A percentile compares a stretch with the other conserved stretches of the same genome.
Evolutionary conservation across 306 rosid species (phyloP).

Genomic region (Castanea mollissima): DNA sequence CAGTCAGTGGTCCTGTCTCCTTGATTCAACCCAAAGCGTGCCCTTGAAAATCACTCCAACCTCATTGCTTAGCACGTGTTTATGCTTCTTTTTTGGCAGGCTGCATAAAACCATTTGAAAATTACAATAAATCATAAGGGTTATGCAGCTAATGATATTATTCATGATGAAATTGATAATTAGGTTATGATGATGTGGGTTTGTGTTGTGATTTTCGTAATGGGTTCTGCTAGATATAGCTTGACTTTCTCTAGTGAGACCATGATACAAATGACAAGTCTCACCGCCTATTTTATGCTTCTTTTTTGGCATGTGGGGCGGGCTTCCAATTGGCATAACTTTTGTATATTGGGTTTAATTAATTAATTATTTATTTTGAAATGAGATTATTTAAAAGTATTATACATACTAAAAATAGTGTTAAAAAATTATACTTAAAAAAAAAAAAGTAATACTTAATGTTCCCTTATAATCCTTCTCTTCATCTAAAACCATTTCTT

Average conservation of each 20-base stretch:
- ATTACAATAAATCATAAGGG: slow-evolving; percentile 15
- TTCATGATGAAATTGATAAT: slow-evolving; percentile 46
- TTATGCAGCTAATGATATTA: slow-evolving; percentile 42
- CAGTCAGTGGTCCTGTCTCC: slow-evolving; percentile 83
- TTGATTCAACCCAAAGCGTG: slow-evolving; percentile 93
- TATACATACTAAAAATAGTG: too few relatives aligned
- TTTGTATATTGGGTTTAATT: too few relatives aligned
- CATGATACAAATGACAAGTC: not conserved
- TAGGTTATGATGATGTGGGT: slow-evolving; percentile 17
- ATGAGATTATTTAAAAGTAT: too few relatives aligned
- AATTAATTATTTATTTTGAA: too few relatives aligned
- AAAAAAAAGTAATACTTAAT: too few relatives aligned
- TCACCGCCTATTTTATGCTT: not conserved
- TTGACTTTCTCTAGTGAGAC: not conserved
- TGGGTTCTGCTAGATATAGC: slow-evolving; percentile 4
- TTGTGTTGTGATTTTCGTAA: slow-evolving; percentile 8
- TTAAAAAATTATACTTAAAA: too few relatives aligned
- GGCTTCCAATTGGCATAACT: too few relatives aligned
- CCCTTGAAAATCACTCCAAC: slow-evolving; percentile 72
- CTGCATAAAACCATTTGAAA: slow-evolving; percentile 22
- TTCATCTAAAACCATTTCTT: not conserved
- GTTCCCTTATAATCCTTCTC: not conserved
- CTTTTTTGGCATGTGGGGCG: not conserved
- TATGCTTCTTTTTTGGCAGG: slow-evolving; percentile 44
- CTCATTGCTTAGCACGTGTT: slow-evolving; percentile 81